Evolutionary conservation across 805 yeast species (phyloP).

Genomic region (Yarrowia sp.): DNA sequence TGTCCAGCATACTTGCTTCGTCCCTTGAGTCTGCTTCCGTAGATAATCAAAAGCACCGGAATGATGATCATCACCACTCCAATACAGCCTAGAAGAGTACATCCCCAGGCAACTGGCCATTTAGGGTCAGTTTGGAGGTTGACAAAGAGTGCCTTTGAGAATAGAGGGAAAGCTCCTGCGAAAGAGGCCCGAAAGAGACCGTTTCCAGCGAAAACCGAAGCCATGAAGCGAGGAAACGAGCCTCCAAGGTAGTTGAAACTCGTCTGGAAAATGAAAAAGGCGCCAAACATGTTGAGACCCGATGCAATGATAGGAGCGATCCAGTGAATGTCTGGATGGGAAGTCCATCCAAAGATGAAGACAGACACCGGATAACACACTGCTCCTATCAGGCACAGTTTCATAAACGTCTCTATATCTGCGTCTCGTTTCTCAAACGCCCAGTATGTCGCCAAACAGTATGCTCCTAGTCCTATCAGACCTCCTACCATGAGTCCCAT

Average conservation of each 20-base stretch:
- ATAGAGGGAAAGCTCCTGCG: slow-evolving; percentile 65
- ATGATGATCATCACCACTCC: slow-evolving; percentile 54
- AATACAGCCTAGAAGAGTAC: slow-evolving; percentile 55
- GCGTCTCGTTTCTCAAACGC: slow-evolving; percentile 15
- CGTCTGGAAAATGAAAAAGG: slow-evolving; percentile 60
- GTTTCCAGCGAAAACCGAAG: slow-evolving; percentile 65
- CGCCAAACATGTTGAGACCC: slow-evolving; percentile 53
- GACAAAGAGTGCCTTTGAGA: slow-evolving; percentile 63
- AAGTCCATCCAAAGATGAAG: slow-evolving; percentile 61
- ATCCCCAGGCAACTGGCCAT: slow-evolving; percentile 65
- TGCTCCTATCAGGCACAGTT: slow-evolving; percentile 53
- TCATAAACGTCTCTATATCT: slow-evolving; percentile 11
- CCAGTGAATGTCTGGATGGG: slow-evolving; percentile 56
- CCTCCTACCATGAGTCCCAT: slow-evolving; percentile 56
- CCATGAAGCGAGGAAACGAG: slow-evolving; percentile 58
- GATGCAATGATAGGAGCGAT: slow-evolving; percentile 58
- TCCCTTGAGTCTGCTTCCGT: slow-evolving; percentile 50
- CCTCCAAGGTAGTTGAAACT: slow-evolving; percentile 58
- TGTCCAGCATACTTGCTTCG: slow-evolving; percentile 49
- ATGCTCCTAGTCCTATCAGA: slow-evolving; percentile 41
- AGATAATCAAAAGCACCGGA: slow-evolving; percentile 53
- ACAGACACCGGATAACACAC: slow-evolving; percentile 55
- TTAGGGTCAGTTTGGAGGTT: slow-evolving; percentile 48
- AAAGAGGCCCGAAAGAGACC: slow-evolving; percentile 57
- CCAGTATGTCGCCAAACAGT: slow-evolving; percentile 25